phyloP scores from a whole-genome alignment of 2,329 filamentous ascomycete genomes.

The Curvularia verruculosa region DNA sequence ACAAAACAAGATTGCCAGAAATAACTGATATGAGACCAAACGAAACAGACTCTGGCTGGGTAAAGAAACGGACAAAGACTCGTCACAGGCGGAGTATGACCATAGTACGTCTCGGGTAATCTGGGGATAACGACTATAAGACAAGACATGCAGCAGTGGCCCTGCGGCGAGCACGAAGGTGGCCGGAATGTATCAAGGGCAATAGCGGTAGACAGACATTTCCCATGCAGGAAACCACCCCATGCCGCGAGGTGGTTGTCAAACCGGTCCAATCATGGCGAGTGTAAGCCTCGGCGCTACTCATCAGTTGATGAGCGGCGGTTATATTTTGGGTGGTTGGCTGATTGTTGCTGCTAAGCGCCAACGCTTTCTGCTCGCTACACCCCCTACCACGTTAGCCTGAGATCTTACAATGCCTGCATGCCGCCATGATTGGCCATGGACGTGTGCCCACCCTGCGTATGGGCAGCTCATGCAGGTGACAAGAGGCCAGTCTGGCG shows the following conservation, averaged over 20 bases:
- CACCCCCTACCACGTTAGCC: constrained; percentile 29
- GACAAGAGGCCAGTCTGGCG: constrained; percentile 35
- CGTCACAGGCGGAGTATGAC: constrained; percentile 25
- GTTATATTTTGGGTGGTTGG: constrained; percentile 48
- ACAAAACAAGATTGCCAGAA: constrained; percentile 23
- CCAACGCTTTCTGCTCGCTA: constrained; percentile 41
- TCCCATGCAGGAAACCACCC: constrained; percentile 41
- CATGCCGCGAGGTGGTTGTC: constrained; percentile 35
- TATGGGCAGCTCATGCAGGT: constrained; percentile 40
- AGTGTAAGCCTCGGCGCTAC: constrained; percentile 42
- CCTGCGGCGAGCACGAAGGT: constrained; percentile 17
- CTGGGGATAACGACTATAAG: constrained; percentile 46
- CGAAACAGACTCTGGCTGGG: constrained; percentile 17
- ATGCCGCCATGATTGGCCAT: constrained; percentile 35
- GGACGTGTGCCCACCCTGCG: constrained; percentile 36
- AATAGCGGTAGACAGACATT: constrained; percentile 45
- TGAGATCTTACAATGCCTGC: constrained; percentile 21
- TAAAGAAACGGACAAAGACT: constrained; percentile 20
- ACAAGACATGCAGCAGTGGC: constrained; percentile 21
- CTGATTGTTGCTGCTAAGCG: constrained; percentile 41
- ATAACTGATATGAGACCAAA: constrained; percentile 21
- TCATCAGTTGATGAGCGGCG: constrained; percentile 36
- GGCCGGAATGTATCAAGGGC: constrained; percentile 20
- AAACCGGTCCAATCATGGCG: constrained; percentile 40
- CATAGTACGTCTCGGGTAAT: constrained; percentile 33